phyloP scores from a whole-genome alignment of 1,139 yeast species.

The Taphrina populina region DNA sequence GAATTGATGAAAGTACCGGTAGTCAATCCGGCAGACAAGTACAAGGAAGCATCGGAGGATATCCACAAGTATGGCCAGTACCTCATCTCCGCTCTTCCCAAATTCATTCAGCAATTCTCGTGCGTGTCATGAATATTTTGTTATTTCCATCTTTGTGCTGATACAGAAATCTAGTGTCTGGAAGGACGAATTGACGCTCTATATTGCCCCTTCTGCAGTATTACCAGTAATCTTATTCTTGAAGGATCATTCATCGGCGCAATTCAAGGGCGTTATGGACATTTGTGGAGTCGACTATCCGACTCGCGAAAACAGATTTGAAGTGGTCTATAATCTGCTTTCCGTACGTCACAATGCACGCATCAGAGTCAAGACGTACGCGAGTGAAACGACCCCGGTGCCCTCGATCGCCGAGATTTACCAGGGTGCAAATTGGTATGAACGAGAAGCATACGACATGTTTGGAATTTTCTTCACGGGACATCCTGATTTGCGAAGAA shows the following conservation, averaged over 20 bases:
- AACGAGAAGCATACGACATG: conserved; percentile 37
- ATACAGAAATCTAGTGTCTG: conserved; percentile 53
- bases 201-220: conserved; percentile 73
- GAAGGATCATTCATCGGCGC: conserved; percentile 76
- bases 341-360: conserved; percentile 83
- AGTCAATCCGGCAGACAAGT: conserved; percentile 76
- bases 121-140: background rate
- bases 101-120: conserved; percentile 75
- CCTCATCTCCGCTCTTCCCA: conserved; percentile 75
- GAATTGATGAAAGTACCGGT: conserved; percentile 54
- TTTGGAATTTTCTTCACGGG: conserved; percentile 67
- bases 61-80: conserved; percentile 82
- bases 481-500: conserved; percentile 86
- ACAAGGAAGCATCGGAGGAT: conserved; percentile 66
- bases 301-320: conserved; percentile 77
- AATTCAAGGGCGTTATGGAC: conserved; percentile 75
- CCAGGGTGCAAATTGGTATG: conserved; percentile 82
- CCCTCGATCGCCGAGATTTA: conserved; percentile 70
- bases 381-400: conserved; percentile 77
- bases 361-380: conserved; percentile 85
- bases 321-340: conserved; percentile 78
- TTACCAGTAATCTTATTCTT: conserved; percentile 68
- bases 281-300: conserved; percentile 88
- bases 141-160: too few relatives aligned
- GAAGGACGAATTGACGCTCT: conserved; percentile 82